Conservation (phyloP, 2,329 filamentous ascomycete genomes). For the Bipolaris zeicola region DNA sequence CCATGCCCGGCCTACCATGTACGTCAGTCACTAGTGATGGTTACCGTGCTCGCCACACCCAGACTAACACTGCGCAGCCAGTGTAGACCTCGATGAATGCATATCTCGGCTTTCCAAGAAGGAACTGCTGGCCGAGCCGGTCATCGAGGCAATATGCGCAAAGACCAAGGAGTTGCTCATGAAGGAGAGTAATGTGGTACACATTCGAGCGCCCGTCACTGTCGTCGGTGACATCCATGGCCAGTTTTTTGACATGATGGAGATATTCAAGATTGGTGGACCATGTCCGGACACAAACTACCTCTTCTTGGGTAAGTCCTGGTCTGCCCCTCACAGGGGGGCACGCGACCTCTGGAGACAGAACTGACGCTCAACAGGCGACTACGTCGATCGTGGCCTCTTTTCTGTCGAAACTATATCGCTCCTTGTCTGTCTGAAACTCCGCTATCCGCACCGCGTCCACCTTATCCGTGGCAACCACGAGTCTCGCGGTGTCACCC, state of each 20-base stretch:
- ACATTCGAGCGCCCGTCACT: slow-evolving; percentile 92
- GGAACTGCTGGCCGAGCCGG: slow-evolving; percentile 93
- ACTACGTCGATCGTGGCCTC: slow-evolving; percentile 97
- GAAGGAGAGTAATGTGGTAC: slow-evolving; percentile 99
- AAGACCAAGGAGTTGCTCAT: slow-evolving; percentile 99
- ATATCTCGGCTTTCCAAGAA: slow-evolving; percentile 96
- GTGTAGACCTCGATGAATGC: slow-evolving; percentile 98
- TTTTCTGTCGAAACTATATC: slow-evolving; percentile 99
- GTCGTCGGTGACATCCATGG: slow-evolving; percentile 99
- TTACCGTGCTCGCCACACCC: slow-evolving; percentile 1
- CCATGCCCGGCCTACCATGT: slow-evolving; percentile 60
- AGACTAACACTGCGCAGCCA: slow-evolving; percentile 63
- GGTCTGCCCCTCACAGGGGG: slow-evolving; percentile 6
- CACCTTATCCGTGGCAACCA: slow-evolving; percentile 97
- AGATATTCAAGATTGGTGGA: slow-evolving; percentile 98
- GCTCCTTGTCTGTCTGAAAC: slow-evolving; percentile 92
- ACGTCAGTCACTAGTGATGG: slow-evolving; percentile 32
- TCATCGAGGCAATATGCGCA: slow-evolving; percentile 98
- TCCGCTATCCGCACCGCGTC: slow-evolving; percentile 94
- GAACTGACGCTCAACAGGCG: slow-evolving; percentile 62
- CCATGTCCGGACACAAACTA: slow-evolving; percentile 99
- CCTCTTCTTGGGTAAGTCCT: slow-evolving; percentile 79
- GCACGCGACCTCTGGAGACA: slow-evolving; percentile 28
- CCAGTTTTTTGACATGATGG: slow-evolving; percentile 98
- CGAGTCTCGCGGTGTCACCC: slow-evolving; percentile 94